Evolutionary conservation across 441 rosid genomes (phyloP).

Genomic region (Pelargonium citronellum): DNA sequence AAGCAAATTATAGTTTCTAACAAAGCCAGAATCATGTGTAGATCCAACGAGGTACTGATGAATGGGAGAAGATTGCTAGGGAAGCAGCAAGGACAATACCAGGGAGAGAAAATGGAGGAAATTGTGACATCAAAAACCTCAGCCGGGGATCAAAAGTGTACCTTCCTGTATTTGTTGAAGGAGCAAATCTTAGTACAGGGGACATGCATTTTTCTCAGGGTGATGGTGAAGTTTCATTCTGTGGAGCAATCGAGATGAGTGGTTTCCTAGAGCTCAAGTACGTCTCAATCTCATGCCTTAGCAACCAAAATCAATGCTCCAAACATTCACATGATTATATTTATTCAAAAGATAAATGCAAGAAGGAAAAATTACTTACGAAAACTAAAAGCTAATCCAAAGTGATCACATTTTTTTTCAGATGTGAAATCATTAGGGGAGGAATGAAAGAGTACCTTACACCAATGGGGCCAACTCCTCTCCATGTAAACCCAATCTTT

Average conservation of each 20-base stretch:
- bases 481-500: conserved; percentile 82
- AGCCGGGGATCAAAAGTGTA: conserved; percentile 83
- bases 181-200: conserved; percentile 84
- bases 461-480: conserved; percentile 90
- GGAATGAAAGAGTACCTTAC: conserved; percentile 95
- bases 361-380: too few relatives aligned
- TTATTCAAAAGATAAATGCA: too few relatives aligned
- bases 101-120: conserved; percentile 92
- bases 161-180: conserved; percentile 83
- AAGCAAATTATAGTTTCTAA: background rate
- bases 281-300: background rate
- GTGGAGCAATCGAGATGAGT: conserved; percentile 97
- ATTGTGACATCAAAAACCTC: conserved; percentile 86
- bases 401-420: conserved; percentile 12
- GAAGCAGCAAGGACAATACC: conserved; percentile 91
- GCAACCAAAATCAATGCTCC: too few relatives aligned
- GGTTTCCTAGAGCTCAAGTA: conserved; percentile 91
- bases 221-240: conserved; percentile 88
- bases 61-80: conserved; percentile 65
- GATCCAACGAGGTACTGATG: conserved; percentile 57
- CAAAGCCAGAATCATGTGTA: conserved; percentile 24
- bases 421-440: conserved; percentile 76
- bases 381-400: background rate
- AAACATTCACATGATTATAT: too few relatives aligned
- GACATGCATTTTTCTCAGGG: conserved; percentile 99